Conservation (phyloP, 2,329 filamentous ascomycete species). For the Alternaria dauci region DNA sequence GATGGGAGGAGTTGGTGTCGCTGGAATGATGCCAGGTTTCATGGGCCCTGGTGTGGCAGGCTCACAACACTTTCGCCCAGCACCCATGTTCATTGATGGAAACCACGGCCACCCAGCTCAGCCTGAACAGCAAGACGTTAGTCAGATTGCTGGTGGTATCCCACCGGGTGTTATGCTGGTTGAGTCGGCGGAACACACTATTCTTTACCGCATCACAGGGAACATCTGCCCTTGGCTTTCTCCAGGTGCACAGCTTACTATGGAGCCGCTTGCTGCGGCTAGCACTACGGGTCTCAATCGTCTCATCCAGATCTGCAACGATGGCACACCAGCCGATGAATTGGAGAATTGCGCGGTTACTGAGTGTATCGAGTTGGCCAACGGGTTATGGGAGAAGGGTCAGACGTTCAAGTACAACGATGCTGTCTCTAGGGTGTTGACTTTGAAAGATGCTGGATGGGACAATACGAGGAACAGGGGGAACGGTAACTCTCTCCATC, state of each 20-base stretch:
- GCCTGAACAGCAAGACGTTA: constrained; percentile 35
- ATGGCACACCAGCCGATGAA: constrained; percentile 26
- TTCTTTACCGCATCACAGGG: constrained; percentile 40
- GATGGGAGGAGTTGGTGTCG: constrained; percentile 14
- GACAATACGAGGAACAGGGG: constrained; percentile 42
- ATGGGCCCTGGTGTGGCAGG: constrained; percentile 24
- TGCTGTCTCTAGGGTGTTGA: constrained; percentile 42
- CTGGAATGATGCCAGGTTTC: constrained; percentile 17
- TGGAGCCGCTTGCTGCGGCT: constrained; percentile 36
- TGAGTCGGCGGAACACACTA: constrained; percentile 36
- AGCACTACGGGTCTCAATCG: constrained; percentile 39
- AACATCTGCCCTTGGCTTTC: constrained; percentile 43
- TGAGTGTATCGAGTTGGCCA: constrained; percentile 47
- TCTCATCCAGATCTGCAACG: constrained; percentile 41
- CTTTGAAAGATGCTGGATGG: constrained; percentile 44
- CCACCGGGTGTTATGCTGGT: constrained; percentile 38
- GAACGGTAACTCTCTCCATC: constrained; percentile 38
- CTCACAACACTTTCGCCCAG: constrained; percentile 29
- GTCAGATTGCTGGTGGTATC: constrained; percentile 37
- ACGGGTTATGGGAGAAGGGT: constrained; percentile 47
- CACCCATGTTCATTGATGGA: constrained; percentile 33
- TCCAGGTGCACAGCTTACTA: constrained; percentile 33
- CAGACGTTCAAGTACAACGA: constrained; percentile 46
- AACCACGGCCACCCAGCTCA: constrained; percentile 30
- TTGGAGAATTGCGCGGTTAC: constrained; percentile 42